phyloP scores from a whole-genome alignment of 2,329 filamentous ascomycete genomes.

The Dothideomycetidae sp. region DNA sequence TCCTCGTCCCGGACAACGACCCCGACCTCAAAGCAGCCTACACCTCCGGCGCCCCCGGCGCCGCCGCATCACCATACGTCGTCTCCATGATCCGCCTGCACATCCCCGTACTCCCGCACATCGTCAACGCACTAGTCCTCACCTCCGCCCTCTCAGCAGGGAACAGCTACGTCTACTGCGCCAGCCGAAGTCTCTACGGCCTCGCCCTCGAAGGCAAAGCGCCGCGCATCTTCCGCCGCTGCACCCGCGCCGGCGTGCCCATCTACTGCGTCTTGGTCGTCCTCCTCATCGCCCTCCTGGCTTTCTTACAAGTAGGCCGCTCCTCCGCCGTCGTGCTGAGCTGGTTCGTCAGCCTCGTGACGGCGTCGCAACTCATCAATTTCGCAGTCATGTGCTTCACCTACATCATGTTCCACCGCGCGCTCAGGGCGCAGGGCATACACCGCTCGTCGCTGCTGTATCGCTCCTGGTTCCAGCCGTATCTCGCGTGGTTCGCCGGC shows the following conservation, averaged over 20 bases:
- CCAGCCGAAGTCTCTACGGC: conserved; percentile 53
- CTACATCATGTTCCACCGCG: conserved; percentile 58
- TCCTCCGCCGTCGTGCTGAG: conserved; percentile 51
- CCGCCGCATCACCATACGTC: conserved; percentile 54
- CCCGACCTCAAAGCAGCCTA: conserved; percentile 47
- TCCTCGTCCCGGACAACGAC: conserved; percentile 58
- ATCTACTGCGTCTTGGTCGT: conserved; percentile 57
- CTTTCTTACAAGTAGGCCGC: conserved; percentile 58
- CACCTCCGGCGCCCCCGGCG: conserved; percentile 38
- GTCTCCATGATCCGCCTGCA: conserved; percentile 53
- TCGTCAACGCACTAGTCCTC: conserved; percentile 60
- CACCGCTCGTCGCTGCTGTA: conserved; percentile 55
- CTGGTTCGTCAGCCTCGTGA: conserved; percentile 60
- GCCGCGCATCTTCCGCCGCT: conserved; percentile 44
- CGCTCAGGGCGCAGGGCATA: conserved; percentile 54
- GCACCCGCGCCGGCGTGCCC: conserved; percentile 53
- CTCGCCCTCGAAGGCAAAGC: conserved; percentile 56
- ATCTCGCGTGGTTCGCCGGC: conserved; percentile 53
- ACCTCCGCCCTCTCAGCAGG: conserved; percentile 55
- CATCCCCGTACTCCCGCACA: conserved; percentile 50
- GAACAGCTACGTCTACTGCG: conserved; percentile 55
- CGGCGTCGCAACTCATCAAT: conserved; percentile 61
- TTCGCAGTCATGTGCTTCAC: conserved; percentile 55
- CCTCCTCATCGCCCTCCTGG: conserved; percentile 52
- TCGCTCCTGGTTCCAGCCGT: conserved; percentile 55